Percentiles rank a stretch among this genome's conserved stretches.
These are phyloP conservation scores for Hygrocybe punicea DNA, from an alignment of 768 basidiomycete genomes.

Conservation along the genomic window DNA sequence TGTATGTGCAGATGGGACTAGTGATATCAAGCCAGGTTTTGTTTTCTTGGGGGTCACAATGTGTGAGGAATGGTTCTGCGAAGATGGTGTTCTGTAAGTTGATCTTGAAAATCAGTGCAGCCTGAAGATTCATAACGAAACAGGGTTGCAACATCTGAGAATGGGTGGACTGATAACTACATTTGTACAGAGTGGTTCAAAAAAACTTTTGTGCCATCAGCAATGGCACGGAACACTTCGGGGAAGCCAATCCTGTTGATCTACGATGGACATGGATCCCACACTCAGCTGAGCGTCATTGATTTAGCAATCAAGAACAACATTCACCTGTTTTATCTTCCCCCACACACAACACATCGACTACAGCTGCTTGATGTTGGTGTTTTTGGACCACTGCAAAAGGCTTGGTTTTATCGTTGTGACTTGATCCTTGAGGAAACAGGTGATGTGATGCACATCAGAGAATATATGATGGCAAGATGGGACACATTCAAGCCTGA, in stretches of 20 bases:
- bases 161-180: constrained; percentile 42
- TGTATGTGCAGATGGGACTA: constrained; percentile 35
- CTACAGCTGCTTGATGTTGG: constrained; percentile 39
- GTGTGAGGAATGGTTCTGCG: constrained; percentile 23
- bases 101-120: constrained; percentile 28
- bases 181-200: constrained; percentile 33
- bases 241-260: constrained; percentile 34
- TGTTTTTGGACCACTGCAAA: constrained; percentile 34
- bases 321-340: constrained; percentile 37
- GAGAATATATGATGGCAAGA: constrained; percentile 12
- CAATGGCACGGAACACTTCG: constrained; percentile 14
- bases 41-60: constrained; percentile 25
- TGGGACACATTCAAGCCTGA: constrained; percentile 11
- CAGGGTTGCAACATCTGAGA: constrained; percentile 34
- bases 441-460: constrained; percentile 15
- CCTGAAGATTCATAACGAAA: neutral
- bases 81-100: constrained; percentile 24
- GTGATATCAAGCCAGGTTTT: neutral
- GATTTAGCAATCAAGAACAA: constrained; percentile 15
- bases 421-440: constrained; percentile 17
- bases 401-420: constrained; percentile 23
- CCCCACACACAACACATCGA: constrained; percentile 37
- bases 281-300: constrained; percentile 27
- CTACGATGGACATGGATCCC: constrained; percentile 40
- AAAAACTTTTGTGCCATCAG: constrained; percentile 33